These are phyloP conservation scores for Aspergillus leporis DNA, from an alignment of 495 filamentous ascomycete genomes.

Conservation along the genomic window DNA sequence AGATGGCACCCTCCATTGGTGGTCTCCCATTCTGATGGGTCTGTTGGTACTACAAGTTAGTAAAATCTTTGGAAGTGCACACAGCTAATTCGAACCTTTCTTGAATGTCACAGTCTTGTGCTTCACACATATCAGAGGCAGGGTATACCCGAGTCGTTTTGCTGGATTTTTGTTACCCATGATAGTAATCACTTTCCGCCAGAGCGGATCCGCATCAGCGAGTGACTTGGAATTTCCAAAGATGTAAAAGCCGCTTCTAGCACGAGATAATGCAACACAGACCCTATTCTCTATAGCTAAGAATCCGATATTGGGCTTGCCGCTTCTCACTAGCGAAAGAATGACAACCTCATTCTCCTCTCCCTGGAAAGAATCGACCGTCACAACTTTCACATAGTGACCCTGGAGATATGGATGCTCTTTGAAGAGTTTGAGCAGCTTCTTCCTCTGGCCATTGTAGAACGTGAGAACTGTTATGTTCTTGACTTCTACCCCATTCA, in stretches of 20 bases:
- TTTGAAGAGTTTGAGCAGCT: constrained; percentile 55
- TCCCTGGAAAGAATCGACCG: constrained; percentile 92
- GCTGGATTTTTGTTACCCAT: constrained; percentile 24
- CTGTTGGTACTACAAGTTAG: constrained; percentile 20
- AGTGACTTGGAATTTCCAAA: constrained; percentile 75
- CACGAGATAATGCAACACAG: constrained; percentile 87
- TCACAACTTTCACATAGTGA: constrained; percentile 64
- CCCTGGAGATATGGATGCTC: constrained; percentile 50
- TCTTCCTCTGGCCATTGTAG: constrained; percentile 83
- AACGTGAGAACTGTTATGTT: constrained; percentile 88
- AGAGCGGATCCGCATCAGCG: constrained; percentile 29
- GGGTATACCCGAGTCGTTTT: constrained; percentile 31
- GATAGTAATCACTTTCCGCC: constrained; percentile 36
- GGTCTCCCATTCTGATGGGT: constrained; percentile 49
- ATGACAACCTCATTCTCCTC: constrained; percentile 90
- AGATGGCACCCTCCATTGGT: constrained; percentile 50
- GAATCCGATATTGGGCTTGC: constrained; percentile 63
- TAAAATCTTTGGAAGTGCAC: neutral
- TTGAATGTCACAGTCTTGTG: constrained; percentile 37
- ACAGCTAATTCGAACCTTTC: constrained; percentile 11
- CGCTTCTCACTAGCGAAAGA: constrained; percentile 81
- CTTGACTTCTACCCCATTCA: constrained; percentile 57
- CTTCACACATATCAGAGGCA: constrained; percentile 44
- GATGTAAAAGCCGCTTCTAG: constrained; percentile 80
- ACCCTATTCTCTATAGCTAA: constrained; percentile 73